These are phyloP conservation scores for Xylaria palmicola DNA, from an alignment of 495 filamentous ascomycete genomes.

Conservation along the genomic window DNA sequence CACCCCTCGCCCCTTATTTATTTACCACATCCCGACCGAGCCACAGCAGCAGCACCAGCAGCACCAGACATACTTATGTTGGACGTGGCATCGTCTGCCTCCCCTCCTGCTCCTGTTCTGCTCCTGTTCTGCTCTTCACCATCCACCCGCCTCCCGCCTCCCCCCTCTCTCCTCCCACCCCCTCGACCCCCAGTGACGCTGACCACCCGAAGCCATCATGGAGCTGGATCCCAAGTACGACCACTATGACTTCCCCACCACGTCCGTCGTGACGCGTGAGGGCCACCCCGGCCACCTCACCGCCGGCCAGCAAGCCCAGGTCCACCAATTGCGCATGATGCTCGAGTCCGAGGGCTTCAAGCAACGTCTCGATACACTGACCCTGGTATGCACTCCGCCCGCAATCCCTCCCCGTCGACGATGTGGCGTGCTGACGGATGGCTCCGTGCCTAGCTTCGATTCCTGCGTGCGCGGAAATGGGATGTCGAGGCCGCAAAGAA, in stretches of 20 bases:
- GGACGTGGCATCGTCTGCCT: no score
- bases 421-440: not conserved
- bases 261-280: slow-evolving; percentile 60
- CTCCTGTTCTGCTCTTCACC: no score
- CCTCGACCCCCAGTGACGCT: slow-evolving; percentile 17
- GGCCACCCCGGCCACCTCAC: slow-evolving; percentile 92
- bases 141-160: no score
- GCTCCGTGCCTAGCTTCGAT: slow-evolving; percentile 64
- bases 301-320: slow-evolving; percentile 83
- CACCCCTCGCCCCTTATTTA: no score
- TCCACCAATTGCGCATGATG: slow-evolving; percentile 76
- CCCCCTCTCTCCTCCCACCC: slow-evolving; percentile 11
- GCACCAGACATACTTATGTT: no score
- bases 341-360: slow-evolving; percentile 83
- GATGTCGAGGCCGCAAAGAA: slow-evolving; percentile 78
- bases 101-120: no score
- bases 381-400: slow-evolving; percentile 56
- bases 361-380: slow-evolving; percentile 86
- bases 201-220: slow-evolving; percentile 38
- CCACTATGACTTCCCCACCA: slow-evolving; percentile 89
- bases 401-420: not conserved
- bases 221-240: slow-evolving; percentile 88
- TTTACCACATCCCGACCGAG: no score
- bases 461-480: slow-evolving; percentile 93
- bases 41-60: no score